phyloP scores from a whole-genome alignment of 108 stramenopile genomes.

The Thalassiosira profunda region DNA sequence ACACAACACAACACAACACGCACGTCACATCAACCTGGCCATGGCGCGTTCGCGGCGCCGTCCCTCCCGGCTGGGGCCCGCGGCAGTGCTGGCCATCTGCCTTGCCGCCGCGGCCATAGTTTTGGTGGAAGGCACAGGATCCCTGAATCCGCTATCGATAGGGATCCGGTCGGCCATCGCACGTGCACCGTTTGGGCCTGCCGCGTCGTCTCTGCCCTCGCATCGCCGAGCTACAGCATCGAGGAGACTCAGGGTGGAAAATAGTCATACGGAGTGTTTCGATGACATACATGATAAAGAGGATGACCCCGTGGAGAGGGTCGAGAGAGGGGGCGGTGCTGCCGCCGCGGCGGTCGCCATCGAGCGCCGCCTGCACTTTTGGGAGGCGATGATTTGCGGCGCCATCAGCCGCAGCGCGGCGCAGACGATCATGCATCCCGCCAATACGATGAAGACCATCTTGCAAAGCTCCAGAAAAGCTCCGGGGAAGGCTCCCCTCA shows the following conservation, averaged over 20 bases:
- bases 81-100: too few relatives aligned
- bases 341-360: constrained; percentile 7
- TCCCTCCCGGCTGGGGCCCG: too few relatives aligned
- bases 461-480: constrained; percentile 74
- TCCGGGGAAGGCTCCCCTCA: constrained; percentile 44
- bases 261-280: not conserved
- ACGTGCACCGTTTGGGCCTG: constrained; percentile 8
- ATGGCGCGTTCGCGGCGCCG: too few relatives aligned
- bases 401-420: constrained; percentile 88
- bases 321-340: constrained; percentile 31
- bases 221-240: not conserved
- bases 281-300: not conserved
- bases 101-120: constrained; percentile 1
- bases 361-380: constrained; percentile 63
- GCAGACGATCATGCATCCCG: constrained; percentile 89
- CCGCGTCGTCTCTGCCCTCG: too few relatives aligned
- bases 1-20: too few relatives aligned
- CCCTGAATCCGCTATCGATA: constrained; percentile 13
- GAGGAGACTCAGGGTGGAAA: not conserved
- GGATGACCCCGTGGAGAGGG: not conserved
- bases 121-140: not conserved
- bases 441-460: constrained; percentile 96
- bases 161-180: constrained; percentile 32
- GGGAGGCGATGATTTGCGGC: constrained; percentile 93
- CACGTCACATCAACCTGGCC: too few relatives aligned